A percentile compares a stretch with the other conserved stretches of the same genome.
phyloP scores from a whole-genome alignment of 106 monocot genomes.

The Ottelia alismoides region DNA sequence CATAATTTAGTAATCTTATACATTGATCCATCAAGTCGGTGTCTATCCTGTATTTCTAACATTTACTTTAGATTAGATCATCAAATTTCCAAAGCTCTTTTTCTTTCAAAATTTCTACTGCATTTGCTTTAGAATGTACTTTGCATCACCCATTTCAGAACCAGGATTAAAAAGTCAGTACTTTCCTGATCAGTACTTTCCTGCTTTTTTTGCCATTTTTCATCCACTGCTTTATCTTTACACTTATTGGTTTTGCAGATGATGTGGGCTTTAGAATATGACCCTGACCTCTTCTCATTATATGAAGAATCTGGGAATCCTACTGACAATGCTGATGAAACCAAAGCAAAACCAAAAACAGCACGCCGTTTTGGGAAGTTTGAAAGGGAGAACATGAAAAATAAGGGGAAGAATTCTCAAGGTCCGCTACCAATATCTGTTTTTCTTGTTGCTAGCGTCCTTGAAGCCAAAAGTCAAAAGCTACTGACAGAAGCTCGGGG shows the following conservation, averaged over 20 bases:
- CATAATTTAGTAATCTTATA: too few species aligned
- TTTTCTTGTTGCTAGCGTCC: constrained; percentile 90
- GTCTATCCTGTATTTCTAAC: too few species aligned
- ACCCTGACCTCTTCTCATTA: constrained; percentile 52
- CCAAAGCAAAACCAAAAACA: constrained; percentile 63
- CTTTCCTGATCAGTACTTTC: too few species aligned
- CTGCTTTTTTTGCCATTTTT: too few species aligned
- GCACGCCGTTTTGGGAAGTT: constrained; percentile 76
- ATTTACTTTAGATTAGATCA: too few species aligned
- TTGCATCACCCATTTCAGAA: too few species aligned
- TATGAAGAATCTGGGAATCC: constrained; percentile 48
- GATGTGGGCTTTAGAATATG: constrained; percentile 98
- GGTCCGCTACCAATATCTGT: constrained; percentile 82
- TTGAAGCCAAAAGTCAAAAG: constrained; percentile 70
- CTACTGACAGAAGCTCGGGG: constrained; percentile 78
- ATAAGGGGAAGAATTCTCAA: constrained; percentile 31
- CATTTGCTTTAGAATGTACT: constrained; percentile 3
- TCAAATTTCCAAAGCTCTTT: too few species aligned
- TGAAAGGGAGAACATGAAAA: constrained; percentile 63
- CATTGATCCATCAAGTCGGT: too few species aligned
- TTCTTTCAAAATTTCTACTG: too few species aligned
- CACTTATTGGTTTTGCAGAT: constrained; percentile 71
- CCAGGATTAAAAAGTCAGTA: too few species aligned
- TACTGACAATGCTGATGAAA: constrained; percentile 33
- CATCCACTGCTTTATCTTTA: too few species aligned